phyloP scores from a whole-genome alignment of 1,284 basidiomycete genomes.

The Blastosporella zonata region DNA sequence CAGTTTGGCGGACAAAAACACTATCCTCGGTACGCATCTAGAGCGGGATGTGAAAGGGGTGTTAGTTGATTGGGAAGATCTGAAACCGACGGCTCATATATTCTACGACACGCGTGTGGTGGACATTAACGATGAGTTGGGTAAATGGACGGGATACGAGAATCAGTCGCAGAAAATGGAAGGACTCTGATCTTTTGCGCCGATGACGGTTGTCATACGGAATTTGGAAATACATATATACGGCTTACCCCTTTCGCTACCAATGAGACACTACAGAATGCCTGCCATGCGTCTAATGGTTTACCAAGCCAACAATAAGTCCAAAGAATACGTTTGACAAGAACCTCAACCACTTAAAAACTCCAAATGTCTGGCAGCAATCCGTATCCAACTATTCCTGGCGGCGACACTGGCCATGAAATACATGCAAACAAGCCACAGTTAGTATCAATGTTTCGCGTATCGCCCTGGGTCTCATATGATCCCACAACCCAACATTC shows the following conservation, averaged over 20 bases:
- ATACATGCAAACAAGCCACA: conserved; percentile 35
- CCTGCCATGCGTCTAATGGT: conserved; percentile 1
- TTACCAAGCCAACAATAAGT: conserved; percentile 1
- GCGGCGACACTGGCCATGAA: conserved; percentile 21
- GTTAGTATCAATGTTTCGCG: conserved; percentile 40
- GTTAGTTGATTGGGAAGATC: conserved; percentile 10
- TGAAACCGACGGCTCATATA: conserved; percentile 15
- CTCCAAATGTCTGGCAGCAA: conserved; percentile 9
- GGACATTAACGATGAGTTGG: conserved; percentile 29
- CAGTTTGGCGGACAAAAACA: conserved; percentile 40
- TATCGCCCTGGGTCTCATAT: conserved; percentile 44
- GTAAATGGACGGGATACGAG: conserved; percentile 14
- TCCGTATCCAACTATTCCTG: conserved; percentile 17
- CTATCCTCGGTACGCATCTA: conserved; percentile 54
- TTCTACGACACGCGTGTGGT: conserved; percentile 32
- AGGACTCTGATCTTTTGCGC: conserved; percentile 6
- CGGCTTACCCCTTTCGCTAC: neutral
- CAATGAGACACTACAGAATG: neutral
- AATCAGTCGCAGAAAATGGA: conserved; percentile 16
- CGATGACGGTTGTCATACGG: no score
- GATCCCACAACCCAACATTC: conserved; percentile 30
- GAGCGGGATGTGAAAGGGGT: conserved; percentile 37
- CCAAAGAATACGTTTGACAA: neutral
- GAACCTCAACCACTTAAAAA: neutral
- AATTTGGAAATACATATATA: no score